These are phyloP conservation scores for Hanseniaspora valbyensis DNA, from an alignment of 805 yeast species.

Conservation along the genomic window DNA sequence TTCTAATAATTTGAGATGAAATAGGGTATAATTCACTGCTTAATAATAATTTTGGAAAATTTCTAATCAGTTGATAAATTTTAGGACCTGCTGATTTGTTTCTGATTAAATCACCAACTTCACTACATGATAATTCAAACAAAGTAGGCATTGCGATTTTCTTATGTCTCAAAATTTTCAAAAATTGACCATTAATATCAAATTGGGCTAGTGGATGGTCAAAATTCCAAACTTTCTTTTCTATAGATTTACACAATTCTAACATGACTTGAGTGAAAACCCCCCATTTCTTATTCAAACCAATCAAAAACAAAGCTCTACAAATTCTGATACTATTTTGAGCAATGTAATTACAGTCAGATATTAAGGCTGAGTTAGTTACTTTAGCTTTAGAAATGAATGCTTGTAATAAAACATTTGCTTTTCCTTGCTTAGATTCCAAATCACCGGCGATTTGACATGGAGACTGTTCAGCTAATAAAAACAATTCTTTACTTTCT, in stretches of 20 bases:
- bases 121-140: slow-evolving; percentile 60
- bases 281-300: slow-evolving; percentile 89
- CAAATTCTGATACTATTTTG: slow-evolving; percentile 91
- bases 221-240: slow-evolving; percentile 75
- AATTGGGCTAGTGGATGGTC: slow-evolving; percentile 86
- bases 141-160: slow-evolving; percentile 60
- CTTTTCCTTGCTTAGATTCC: slow-evolving; percentile 72
- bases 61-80: slow-evolving; percentile 47
- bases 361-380: slow-evolving; percentile 66
- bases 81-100: slow-evolving; percentile 62
- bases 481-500: slow-evolving; percentile 62
- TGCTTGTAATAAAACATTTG: slow-evolving; percentile 78
- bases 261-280: slow-evolving; percentile 59
- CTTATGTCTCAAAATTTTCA: slow-evolving; percentile 50
- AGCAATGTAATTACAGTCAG: slow-evolving; percentile 88
- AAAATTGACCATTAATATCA: slow-evolving; percentile 57
- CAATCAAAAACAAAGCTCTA: slow-evolving; percentile 78
- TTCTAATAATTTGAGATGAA: slow-evolving; percentile 72
- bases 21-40: slow-evolving; percentile 82
- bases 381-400: slow-evolving; percentile 66
- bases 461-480: slow-evolving; percentile 48
- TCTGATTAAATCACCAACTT: slow-evolving; percentile 83
- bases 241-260: slow-evolving; percentile 76
- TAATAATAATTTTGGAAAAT: slow-evolving; percentile 66
- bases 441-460: slow-evolving; percentile 74